A percentile compares a stretch with the other conserved stretches of the same genome.
phyloP scores from a whole-genome alignment of 2,329 filamentous ascomycete genomes.

The Penicillium sclerotiorum region DNA sequence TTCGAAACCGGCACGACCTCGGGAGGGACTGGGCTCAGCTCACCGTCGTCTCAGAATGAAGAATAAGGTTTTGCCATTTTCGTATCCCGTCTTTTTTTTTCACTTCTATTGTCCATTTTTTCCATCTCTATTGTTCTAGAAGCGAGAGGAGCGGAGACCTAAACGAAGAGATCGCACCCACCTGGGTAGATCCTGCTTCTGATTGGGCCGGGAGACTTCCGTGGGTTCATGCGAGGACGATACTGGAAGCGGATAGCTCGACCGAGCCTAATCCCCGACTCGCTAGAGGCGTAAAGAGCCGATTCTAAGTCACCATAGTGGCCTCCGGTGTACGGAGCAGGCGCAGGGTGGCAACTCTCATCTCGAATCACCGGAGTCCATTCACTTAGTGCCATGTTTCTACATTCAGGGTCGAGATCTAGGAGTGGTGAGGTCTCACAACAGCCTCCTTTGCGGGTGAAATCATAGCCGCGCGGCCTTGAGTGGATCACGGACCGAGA shows the following conservation, averaged over 20 bases:
- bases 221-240: background rate
- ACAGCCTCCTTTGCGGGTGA: constrained; percentile 1
- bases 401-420: background rate
- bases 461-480: constrained; percentile 15
- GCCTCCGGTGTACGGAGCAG: no score
- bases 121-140: constrained; percentile 7
- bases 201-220: constrained; percentile 2
- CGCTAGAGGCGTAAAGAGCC: background rate
- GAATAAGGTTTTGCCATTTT: background rate
- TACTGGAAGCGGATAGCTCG: background rate
- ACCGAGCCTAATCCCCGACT: background rate
- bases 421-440: background rate
- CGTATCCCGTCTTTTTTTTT: no score
- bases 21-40: no score
- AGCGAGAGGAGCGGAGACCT: constrained; percentile 1
- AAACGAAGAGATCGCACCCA: background rate
- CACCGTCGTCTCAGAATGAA: background rate
- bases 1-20: no score
- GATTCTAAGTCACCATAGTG: no score
- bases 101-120: background rate
- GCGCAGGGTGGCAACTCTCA: no score
- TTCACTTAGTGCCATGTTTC: no score
- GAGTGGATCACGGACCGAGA: constrained; percentile 14
- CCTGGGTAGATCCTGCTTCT: background rate
- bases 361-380: no score